A percentile compares a stretch with the other conserved stretches of the same genome.
phyloP scores from a whole-genome alignment of 2,329 filamentous ascomycete genomes.

The Nannizziopsis arthrosporioides region DNA sequence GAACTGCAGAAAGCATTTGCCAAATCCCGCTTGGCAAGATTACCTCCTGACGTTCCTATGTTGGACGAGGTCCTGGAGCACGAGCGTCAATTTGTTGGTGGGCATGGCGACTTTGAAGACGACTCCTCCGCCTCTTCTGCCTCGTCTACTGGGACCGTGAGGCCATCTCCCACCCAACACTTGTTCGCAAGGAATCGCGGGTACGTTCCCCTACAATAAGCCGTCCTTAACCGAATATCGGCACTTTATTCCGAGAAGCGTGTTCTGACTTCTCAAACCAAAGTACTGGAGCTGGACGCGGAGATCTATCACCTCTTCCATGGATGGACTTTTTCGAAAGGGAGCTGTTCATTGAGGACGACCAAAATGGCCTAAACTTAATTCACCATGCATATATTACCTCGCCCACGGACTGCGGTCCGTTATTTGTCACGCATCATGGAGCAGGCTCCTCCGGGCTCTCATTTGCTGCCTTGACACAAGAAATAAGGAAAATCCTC shows the following conservation, averaged over 20 bases:
- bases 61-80: slow-evolving; percentile 33
- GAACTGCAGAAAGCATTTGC: slow-evolving; percentile 69
- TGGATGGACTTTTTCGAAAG: slow-evolving; percentile 90
- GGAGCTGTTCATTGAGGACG: slow-evolving; percentile 57
- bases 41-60: slow-evolving; percentile 45
- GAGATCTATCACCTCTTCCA: slow-evolving; percentile 47
- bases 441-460: slow-evolving; percentile 87
- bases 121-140: slow-evolving; percentile 72
- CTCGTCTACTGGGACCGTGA: slow-evolving; percentile 84
- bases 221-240: not conserved
- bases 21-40: slow-evolving; percentile 56
- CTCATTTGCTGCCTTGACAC: slow-evolving; percentile 72
- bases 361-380: slow-evolving; percentile 36
- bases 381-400: slow-evolving; percentile 80
- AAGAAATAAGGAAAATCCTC: slow-evolving; percentile 63
- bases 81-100: slow-evolving; percentile 18
- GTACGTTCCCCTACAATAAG: slow-evolving; percentile 36
- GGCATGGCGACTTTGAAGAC: slow-evolving; percentile 40
- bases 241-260: not conserved
- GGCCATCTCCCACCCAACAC: slow-evolving; percentile 61
- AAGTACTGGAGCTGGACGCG: slow-evolving; percentile 9
- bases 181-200: slow-evolving; percentile 60
- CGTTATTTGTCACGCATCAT: slow-evolving; percentile 87
- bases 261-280: slow-evolving; percentile 6
- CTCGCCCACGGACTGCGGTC: slow-evolving; percentile 59